Base-by-base conservation (phyloP, 495 filamentous ascomycete genomes). In the Ascobolus immersus region DNA sequence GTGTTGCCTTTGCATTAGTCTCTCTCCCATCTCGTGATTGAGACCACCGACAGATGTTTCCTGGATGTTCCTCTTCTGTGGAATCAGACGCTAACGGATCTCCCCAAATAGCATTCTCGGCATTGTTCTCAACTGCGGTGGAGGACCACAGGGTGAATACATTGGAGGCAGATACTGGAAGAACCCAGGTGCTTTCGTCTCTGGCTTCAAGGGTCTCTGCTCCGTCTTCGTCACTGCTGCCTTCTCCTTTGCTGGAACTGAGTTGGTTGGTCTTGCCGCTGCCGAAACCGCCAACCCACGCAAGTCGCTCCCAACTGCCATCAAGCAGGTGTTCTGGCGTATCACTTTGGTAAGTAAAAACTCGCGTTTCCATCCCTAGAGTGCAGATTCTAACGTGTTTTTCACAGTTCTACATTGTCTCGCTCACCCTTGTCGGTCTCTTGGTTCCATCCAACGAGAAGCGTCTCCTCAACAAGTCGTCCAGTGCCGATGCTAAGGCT, bases 281-380 rank as follows among this genome's bases (percentile, higher is more conserved):
- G 80, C 80, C 24, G 80, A 92, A 48, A 80, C 78, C 2, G 68
- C 65, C 4, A 89, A 89, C 49, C 80, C 80, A 7, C 68, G 78
- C 39, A 89, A 84, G 45, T 74, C 74, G 10, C 63, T 92, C 4
- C 80, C 80, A 0, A 75, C 71, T 0, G 80, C 80, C 27, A 67
- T 82, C 45, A 89, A 89, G 51, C 80, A 92, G 52, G 80, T 92
- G 22, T 92, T 92, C 54, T 92, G 81, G 81, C 73, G 81, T 47
- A 92, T 92, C 52, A 68, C 69, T 11, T 62, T 92, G n/a, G n/a
- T n/a, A 40, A 53, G 52, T 42, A 52, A 54, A 38, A 44, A 54
- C 26, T 53, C 47, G 13, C 52, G 50, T 5, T 55, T 53, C 42
- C n/a, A n/a, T n/a, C n/a, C n/a, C n/a, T n/a, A n/a, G n/a, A n/a